These are phyloP conservation scores for Beauveria pseudobassiana DNA, from an alignment of 2,329 filamentous ascomycete genomes.

Conservation along the genomic window DNA sequence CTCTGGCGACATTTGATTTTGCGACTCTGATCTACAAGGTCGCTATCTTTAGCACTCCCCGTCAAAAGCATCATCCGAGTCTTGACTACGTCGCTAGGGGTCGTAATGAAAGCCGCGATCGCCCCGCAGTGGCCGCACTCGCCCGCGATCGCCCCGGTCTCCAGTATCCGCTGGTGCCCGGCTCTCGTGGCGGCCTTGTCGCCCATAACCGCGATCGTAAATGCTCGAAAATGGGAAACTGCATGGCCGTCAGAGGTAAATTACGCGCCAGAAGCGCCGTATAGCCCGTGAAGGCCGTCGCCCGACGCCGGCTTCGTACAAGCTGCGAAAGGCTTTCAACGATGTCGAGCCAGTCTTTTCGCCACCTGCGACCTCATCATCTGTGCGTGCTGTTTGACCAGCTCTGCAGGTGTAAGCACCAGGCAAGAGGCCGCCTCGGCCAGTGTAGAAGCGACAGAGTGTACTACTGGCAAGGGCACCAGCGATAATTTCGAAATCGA, in stretches of 20 bases:
- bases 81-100: slow-evolving; percentile 84
- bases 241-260: slow-evolving; percentile 77
- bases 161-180: slow-evolving; percentile 36
- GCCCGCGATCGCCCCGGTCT: slow-evolving; percentile 61
- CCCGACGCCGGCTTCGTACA: slow-evolving; percentile 45
- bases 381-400: slow-evolving; percentile 90
- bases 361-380: slow-evolving; percentile 47
- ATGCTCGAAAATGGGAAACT: slow-evolving; percentile 81
- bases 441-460: slow-evolving; percentile 64
- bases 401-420: slow-evolving; percentile 81
- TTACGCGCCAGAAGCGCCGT: slow-evolving; percentile 75
- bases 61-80: slow-evolving; percentile 78
- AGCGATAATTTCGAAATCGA: slow-evolving; percentile 46
- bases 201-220: slow-evolving; percentile 49
- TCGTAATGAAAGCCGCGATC: slow-evolving; percentile 73
- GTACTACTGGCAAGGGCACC: slow-evolving; percentile 61
- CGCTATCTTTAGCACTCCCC: slow-evolving; percentile 26
- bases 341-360: slow-evolving; percentile 30
- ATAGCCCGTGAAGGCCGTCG: slow-evolving; percentile 62
- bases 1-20: slow-evolving; percentile 17
- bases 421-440: slow-evolving; percentile 81
- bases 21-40: slow-evolving; percentile 19
- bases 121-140: slow-evolving; percentile 70
- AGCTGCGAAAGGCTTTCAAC: slow-evolving; percentile 40
- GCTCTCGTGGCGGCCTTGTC: slow-evolving; percentile 21